Percentiles rank a stretch among this genome's conserved stretches.
phyloP scores from a whole-genome alignment of 75 land plant genomes.

The Isoetes taiwanensis region DNA sequence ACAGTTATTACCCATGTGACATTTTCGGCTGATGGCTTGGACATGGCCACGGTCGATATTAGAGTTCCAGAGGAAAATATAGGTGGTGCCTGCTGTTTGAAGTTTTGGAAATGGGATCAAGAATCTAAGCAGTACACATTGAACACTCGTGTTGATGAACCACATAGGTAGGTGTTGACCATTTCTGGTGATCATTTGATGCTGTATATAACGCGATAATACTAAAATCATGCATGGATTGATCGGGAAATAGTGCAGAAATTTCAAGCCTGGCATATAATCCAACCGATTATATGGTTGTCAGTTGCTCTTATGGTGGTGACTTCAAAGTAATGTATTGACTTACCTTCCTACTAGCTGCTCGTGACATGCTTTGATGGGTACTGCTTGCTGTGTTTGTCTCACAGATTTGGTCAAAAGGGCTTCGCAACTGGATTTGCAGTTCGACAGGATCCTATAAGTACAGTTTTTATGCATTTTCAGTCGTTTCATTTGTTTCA shows the following conservation, averaged over 20 bases:
- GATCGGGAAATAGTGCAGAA: conserved; percentile 10
- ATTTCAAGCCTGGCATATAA: conserved; percentile 57
- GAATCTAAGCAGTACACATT: conserved; percentile 27
- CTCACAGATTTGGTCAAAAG: too few relatives aligned
- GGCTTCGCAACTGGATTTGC: conserved; percentile 46
- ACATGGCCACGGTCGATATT: conserved; percentile 66
- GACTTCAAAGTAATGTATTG: conserved; percentile 75
- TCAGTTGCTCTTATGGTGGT: conserved; percentile 57
- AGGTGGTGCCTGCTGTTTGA: conserved; percentile 54
- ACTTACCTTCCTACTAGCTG: too few relatives aligned
- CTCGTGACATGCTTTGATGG: too few relatives aligned
- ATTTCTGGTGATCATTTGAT: too few relatives aligned
- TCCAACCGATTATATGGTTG: conserved; percentile 45
- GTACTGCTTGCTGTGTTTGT: too few relatives aligned
- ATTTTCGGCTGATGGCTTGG: conserved; percentile 60
- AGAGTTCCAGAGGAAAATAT: conserved; percentile 55
- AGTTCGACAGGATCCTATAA: conserved; percentile 83
- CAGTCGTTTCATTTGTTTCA: too few relatives aligned
- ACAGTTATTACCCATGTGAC: conserved; percentile 41
- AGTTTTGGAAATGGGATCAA: conserved; percentile 48
- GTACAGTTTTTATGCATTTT: too few relatives aligned
- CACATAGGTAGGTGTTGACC: conserved; percentile 61
- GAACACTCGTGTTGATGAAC: conserved; percentile 64
- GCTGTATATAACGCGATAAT: too few relatives aligned
- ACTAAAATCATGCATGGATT: too few relatives aligned